Base-by-base conservation (phyloP, 2,329 filamentous ascomycete species). In the Penicillium fuscoglaucum region DNA sequence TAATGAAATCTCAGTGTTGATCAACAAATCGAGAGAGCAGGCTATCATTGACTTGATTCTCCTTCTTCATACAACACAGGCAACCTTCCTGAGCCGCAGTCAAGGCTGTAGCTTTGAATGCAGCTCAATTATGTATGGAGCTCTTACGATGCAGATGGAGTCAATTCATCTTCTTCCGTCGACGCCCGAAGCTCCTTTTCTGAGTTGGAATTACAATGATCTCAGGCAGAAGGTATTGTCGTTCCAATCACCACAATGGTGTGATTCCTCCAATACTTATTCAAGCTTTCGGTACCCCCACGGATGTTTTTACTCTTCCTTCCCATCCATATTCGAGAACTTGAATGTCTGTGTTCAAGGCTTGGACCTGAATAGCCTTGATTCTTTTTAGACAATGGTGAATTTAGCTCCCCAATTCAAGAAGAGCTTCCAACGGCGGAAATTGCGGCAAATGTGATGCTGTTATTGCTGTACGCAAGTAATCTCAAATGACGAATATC, bases 71-170 rank as follows among this genome's bases (percentile, higher is more conserved):
- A n/a, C 59, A 28, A 58, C 24, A 49, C 56, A 39, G 9, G 47
- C 61, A 3, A 52, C 26, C 4, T 49, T 68, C 15, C 29, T 62
- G 13, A 31, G 9, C n/a, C 56, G 56, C 8, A 39, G 0, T 41
- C 17, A 13, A 41, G 68, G 68, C 3, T 71, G 68, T 50, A 0
- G 37, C 13, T 69, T 64, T 37, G 66, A 68, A 28, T 70, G 68
- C 41, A 55, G 58, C 10, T 65, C 67, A 57, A 68, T 69, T 6
- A 68, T 68, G 67, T 61, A 59, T 46, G 68, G 67, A 7, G 46
- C 46, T 35, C 46, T 35, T 33, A 7, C 46, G 6, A 48, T 35
- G 0, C 4, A 35, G 0, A 48, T 48, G 29, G 29, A 12, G 8
- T 24, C 46, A 24, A 12, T 15, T 10, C 0, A 24, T 17, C 13